Conservation (phyloP, 169 alveolate genomes). For the Eimeria nieschulzi region DNA sequence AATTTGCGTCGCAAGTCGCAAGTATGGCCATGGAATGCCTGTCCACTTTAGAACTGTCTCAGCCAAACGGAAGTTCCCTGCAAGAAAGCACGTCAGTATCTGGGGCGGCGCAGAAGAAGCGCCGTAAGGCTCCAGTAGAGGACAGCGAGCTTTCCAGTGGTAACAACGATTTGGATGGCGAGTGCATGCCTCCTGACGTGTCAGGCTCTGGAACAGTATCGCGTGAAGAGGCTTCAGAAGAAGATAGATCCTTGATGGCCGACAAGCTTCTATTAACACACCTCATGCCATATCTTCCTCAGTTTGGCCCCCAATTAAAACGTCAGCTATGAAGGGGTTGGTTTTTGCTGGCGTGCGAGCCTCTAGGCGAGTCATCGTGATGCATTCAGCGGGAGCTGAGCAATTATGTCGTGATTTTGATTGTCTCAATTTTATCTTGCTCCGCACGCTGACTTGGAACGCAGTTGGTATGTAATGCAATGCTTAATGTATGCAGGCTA, state of each 20-base stretch:
- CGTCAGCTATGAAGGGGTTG: background rate
- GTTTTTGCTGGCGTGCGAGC: background rate
- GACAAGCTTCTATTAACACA: slow-evolving; percentile 61
- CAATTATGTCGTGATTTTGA: slow-evolving; percentile 6
- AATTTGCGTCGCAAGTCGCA: slow-evolving; percentile 12
- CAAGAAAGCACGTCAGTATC: background rate
- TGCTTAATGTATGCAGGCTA: slow-evolving; percentile 3
- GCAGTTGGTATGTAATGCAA: background rate
- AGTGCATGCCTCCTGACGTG: slow-evolving; percentile 17
- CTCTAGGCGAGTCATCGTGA: background rate
- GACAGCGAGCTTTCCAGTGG: slow-evolving; percentile 24
- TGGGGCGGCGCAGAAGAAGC: background rate
- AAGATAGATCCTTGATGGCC: slow-evolving; percentile 50
- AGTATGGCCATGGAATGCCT: background rate
- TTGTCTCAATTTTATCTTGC: slow-evolving; percentile 20
- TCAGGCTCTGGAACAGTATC: background rate
- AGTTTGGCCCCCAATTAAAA: slow-evolving; percentile 20
- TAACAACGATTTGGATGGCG: slow-evolving; percentile 6
- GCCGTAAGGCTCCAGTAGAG: background rate
- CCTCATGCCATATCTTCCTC: slow-evolving; percentile 64
- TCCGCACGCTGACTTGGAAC: slow-evolving; percentile 5
- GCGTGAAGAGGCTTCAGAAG: slow-evolving; percentile 30
- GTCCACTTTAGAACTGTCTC: background rate
- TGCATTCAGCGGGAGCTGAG: slow-evolving; percentile 14
- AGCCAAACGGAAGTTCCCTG: background rate